Conservation (phyloP, 768 basidiomycete species). For the Heimioporus sp. region DNA sequence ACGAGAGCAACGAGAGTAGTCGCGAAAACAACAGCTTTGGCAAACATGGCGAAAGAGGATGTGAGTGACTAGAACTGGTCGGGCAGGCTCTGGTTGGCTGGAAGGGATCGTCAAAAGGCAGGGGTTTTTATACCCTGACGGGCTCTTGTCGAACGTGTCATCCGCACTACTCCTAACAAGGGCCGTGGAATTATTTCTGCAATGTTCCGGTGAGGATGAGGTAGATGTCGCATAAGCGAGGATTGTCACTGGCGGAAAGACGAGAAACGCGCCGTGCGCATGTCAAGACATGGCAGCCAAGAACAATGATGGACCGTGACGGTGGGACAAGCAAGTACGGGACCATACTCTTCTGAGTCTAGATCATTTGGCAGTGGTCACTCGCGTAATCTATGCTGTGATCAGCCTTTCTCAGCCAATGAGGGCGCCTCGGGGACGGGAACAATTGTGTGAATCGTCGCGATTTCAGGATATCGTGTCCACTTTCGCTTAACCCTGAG, state of each 20-base stretch:
- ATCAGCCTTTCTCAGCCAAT: too few relatives aligned
- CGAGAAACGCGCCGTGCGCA: background rate
- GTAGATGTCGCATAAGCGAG: background rate
- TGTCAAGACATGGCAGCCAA: background rate
- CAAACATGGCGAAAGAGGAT: background rate
- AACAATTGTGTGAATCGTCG: too few relatives aligned
- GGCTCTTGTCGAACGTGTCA: background rate
- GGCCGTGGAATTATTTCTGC: background rate
- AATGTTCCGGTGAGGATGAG: background rate
- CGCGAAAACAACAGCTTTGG: background rate
- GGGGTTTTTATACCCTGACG: background rate
- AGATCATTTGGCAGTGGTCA: too few relatives aligned
- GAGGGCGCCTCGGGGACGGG: too few relatives aligned
- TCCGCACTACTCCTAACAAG: background rate
- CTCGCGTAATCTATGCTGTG: too few relatives aligned
- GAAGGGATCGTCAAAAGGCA: background rate
- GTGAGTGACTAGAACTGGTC: background rate
- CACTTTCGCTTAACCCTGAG: background rate
- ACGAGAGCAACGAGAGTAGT: slow-evolving; percentile 4
- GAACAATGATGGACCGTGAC: background rate
- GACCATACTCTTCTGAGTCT: too few relatives aligned
- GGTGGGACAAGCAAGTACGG: background rate
- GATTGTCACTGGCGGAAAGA: background rate
- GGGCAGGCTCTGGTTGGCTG: background rate
- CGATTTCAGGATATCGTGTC: background rate